These are phyloP conservation scores for Pythium grandisporangium DNA, from an alignment of 352 stramenopile species.

Conservation along the genomic window DNA sequence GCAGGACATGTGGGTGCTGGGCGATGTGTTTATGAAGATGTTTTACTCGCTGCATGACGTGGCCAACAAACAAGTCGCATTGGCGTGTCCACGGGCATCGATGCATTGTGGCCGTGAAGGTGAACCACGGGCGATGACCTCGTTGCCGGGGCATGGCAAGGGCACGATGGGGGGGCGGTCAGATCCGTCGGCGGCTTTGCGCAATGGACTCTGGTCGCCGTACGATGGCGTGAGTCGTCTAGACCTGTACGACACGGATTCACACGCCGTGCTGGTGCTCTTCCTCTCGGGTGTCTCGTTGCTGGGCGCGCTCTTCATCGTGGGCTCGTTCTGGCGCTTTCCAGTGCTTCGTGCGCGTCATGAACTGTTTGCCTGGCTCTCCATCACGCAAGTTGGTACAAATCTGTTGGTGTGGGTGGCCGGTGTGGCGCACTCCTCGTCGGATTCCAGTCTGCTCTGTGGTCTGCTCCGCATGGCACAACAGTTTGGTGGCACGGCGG, in stretches of 20 bases:
- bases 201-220: constrained; percentile 13
- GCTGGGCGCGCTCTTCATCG: constrained; percentile 51
- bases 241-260: constrained; percentile 67
- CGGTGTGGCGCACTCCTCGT: constrained; percentile 24
- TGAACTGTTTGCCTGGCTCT: constrained; percentile 63
- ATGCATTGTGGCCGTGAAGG: constrained; percentile 36
- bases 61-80: constrained; percentile 73
- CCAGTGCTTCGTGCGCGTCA: constrained; percentile 42
- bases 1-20: constrained; percentile 94
- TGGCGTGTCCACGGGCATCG: constrained; percentile 55
- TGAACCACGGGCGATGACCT: constrained; percentile 4
- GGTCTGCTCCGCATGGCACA: constrained; percentile 38
- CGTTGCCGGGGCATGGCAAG: constrained; percentile 6
- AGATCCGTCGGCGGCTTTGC: too few relatives aligned
- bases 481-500: constrained; percentile 57
- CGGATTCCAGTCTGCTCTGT: constrained; percentile 27
- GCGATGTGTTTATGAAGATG: constrained; percentile 95
- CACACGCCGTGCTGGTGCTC: constrained; percentile 60
- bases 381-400: constrained; percentile 45
- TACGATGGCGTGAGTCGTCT: constrained; percentile 52
- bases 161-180: too few relatives aligned
- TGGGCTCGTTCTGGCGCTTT: constrained; percentile 60
- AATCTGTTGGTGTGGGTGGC: constrained; percentile 54
- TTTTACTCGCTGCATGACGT: constrained; percentile 93
- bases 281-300: constrained; percentile 67